Base-by-base conservation (phyloP, 805 yeast genomes). In the Kodamaea neixiangensis region DNA sequence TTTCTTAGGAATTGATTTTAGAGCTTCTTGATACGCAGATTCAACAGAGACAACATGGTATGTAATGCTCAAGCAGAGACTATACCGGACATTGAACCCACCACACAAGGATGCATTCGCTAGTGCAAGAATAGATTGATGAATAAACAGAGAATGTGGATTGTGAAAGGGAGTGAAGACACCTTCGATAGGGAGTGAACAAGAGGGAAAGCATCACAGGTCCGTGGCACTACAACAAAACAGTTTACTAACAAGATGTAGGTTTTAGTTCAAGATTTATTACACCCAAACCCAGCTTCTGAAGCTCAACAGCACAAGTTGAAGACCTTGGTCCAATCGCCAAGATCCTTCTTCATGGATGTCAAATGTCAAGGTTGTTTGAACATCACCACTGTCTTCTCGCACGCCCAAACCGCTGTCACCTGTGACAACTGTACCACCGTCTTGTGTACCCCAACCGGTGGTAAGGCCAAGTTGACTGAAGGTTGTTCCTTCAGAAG, bases 401-500 rank as follows among this genome's bases (percentile, higher is more conserved):
- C 98, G 61, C 99, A 94, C 80, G 98, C 99, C 65, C 99, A 94
- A 85, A 94, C 99, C 69, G 98, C 97, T 70, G 99, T 94, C 71
- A 88, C 97, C 72, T 94, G 99, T 85, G 98, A 96, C 73, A 85
- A 96, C 51, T 94, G 99, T 82, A 86, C 98, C 64, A 90, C 97
- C 64, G 97, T 94, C 62, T 87, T 94, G 74, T 92, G 98, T 82
- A 87, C 94, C 72, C 99, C 99, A 76, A 88, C 97, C 64, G 99
- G 99, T 85, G 99, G 99, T 84, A 94, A 94, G 86, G 97, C 98
- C 73, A 91, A 87, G 81, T 86, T 94, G 77, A 91, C 98, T 67
- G 99, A 96, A 83, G 99, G 99, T 79, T 89, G 96, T 75, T 94
- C 99, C 70, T 94, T 91, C 94, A 91, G 98, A 87, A 89, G 90